Base-by-base conservation (phyloP, 2,329 filamentous ascomycete genomes). In the Blumeria hordei region DNA sequence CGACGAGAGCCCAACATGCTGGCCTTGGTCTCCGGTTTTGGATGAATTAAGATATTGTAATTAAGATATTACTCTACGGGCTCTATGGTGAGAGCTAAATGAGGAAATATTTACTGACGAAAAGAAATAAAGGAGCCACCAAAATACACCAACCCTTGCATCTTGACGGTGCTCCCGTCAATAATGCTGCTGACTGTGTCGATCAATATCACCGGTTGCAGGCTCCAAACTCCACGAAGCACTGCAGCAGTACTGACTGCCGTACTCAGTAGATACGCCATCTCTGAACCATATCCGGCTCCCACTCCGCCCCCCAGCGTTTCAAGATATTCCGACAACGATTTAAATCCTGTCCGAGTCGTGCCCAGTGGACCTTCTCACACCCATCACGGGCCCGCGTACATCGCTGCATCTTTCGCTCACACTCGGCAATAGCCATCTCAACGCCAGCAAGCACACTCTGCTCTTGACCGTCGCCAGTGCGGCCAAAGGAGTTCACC, bases 401-500 rank as follows among this genome's bases (percentile, higher is more conserved):
- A 18, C 36, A 39, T 9, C 32, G n/a, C 18, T 53, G 55, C 14
- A 53, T 35, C 12, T 55, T 53, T 10, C 39, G 45, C 8, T 55
- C 51, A 21, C 55, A 36, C 7, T 54, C 56, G 3, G 56, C 49
- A 6, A 59, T 55, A 33, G 57, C 60, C 35, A 43, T 43, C 8
- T 58, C 52, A 10, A 54, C 54, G 2, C 56, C 56, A 21, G 57
- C 47, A 5, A 56, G 56, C 1, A 55, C 57, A 45, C 54, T 57
- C 32, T 16, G 34, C 39, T 45, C 41, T 18, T 54, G 18, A 0
- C 53, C 53, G 1, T 34, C 33, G 14, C 34, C 14, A 3, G 41
- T 45, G 10, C 16, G 45, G n/a, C 43, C 50, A 39, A 56, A 59
- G 1, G 54, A 55, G 45, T 63, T 63, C 10, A 62, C 60, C 59